A percentile compares a stretch with the other conserved stretches of the same genome.
phyloP scores from a whole-genome alignment of 371 early-diverging fungal species.

The Mortierella sp. region DNA sequence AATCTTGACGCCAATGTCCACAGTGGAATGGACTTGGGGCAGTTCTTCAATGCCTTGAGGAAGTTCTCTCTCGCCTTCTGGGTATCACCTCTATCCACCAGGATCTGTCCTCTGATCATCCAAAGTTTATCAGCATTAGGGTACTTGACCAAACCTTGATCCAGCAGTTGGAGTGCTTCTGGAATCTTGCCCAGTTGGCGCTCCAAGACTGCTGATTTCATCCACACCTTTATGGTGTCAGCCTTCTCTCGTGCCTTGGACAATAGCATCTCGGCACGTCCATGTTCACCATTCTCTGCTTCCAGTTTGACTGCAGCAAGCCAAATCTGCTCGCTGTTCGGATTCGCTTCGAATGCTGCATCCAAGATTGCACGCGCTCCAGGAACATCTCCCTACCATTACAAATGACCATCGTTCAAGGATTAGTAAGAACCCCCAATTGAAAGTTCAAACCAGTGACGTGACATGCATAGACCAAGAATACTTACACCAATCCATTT shows the following conservation, averaged over 20 bases:
- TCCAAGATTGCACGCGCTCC: slow-evolving; percentile 88
- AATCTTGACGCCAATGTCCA: slow-evolving; percentile 86
- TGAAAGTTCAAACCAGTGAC: neutral
- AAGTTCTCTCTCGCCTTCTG: slow-evolving; percentile 82
- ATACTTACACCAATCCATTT: slow-evolving; percentile 80
- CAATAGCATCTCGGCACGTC: slow-evolving; percentile 82
- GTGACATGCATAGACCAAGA: neutral
- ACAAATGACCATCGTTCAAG: neutral
- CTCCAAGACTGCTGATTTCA: slow-evolving; percentile 93
- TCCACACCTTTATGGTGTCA: slow-evolving; percentile 86
- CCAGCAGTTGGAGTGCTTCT: slow-evolving; percentile 75
- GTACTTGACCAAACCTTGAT: slow-evolving; percentile 76
- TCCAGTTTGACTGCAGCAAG: slow-evolving; percentile 96
- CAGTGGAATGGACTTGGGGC: slow-evolving; percentile 80
- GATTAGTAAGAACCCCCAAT: neutral
- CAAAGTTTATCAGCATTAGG: slow-evolving; percentile 90
- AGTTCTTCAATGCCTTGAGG: slow-evolving; percentile 79
- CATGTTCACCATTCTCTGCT: slow-evolving; percentile 85
- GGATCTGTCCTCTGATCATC: slow-evolving; percentile 92
- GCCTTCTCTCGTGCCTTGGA: slow-evolving; percentile 80
- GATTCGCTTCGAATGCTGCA: slow-evolving; percentile 91
- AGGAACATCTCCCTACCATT: slow-evolving; percentile 83
- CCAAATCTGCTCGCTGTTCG: slow-evolving; percentile 93
- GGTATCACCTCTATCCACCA: slow-evolving; percentile 63
- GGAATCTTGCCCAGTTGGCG: slow-evolving; percentile 77